phyloP scores from a whole-genome alignment of 257 asterid species.

The Cruciata laevipes region DNA sequence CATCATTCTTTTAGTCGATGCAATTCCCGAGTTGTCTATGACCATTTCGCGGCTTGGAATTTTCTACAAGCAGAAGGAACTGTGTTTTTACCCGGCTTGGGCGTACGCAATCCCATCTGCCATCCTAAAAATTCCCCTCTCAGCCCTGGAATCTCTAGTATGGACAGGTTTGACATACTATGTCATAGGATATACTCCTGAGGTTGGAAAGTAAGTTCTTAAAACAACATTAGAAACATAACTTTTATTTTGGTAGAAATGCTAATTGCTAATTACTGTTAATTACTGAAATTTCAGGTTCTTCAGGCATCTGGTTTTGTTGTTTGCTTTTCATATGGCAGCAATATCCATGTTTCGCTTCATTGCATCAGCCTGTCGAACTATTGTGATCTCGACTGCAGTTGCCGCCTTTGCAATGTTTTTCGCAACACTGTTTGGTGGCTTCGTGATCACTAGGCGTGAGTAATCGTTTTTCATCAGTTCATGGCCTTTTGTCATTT shows the following conservation, averaged over 20 bases:
- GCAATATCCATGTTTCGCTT: slow-evolving; percentile 52
- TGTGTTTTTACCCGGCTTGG: slow-evolving; percentile 50
- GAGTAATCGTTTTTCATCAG: slow-evolving; percentile 17
- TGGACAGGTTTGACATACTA: slow-evolving; percentile 56
- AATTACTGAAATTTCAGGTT: slow-evolving; percentile 31
- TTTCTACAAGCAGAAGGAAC: slow-evolving; percentile 45
- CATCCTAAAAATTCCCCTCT: slow-evolving; percentile 45
- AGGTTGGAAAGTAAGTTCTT: slow-evolving; percentile 47
- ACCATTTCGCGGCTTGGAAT: slow-evolving; percentile 36
- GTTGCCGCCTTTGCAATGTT: slow-evolving; percentile 37
- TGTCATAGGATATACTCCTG: slow-evolving; percentile 46
- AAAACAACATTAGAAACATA: not conserved
- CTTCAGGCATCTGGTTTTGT: slow-evolving; percentile 38
- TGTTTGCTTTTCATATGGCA: slow-evolving; percentile 42
- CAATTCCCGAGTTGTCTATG: slow-evolving; percentile 41
- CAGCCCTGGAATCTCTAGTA: slow-evolving; percentile 32
- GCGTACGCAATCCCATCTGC: slow-evolving; percentile 43
- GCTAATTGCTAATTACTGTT: not conserved
- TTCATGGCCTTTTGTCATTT: not conserved
- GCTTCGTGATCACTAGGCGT: slow-evolving; percentile 55
- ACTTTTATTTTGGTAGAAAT: not conserved
- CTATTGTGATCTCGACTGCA: slow-evolving; percentile 33
- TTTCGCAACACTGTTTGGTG: slow-evolving; percentile 37
- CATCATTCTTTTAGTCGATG: slow-evolving; percentile 36
- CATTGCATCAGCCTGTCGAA: slow-evolving; percentile 46